Evolutionary conservation across 176 grass and related monocot species (phyloP).

Genomic region (Oryza coarctata): DNA sequence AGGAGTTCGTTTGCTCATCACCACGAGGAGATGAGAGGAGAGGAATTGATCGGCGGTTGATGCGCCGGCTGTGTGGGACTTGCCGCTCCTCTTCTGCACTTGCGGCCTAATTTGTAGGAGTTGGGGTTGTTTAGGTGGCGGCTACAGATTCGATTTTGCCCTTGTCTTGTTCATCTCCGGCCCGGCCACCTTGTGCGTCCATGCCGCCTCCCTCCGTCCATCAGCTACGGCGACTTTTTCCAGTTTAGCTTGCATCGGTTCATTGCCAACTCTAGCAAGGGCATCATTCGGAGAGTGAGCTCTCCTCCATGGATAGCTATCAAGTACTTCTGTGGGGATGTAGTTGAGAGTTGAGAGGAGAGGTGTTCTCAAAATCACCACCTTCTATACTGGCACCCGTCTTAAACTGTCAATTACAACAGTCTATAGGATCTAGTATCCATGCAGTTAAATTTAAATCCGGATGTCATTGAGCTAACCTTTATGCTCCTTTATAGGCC

Average conservation of each 20-base stretch:
- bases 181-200: not conserved
- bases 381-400: not conserved
- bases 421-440: not conserved
- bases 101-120: not conserved
- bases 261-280: not conserved
- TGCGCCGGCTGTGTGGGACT: not conserved
- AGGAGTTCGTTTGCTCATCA: no score
- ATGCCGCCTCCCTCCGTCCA: not conserved
- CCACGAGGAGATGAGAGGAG: no score
- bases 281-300: not conserved
- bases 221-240: not conserved
- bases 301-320: not conserved
- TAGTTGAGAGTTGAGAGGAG: not conserved
- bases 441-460: not conserved
- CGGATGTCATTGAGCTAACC: not conserved
- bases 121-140: not conserved
- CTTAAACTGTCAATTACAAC: not conserved
- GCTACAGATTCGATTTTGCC: not conserved
- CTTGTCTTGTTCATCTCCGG: not conserved
- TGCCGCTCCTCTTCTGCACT: not conserved
- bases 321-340: not conserved
- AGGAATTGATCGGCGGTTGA: not conserved
- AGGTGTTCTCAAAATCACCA: not conserved
- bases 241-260: not conserved
- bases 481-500: not conserved